Evolutionary conservation across 495 filamentous ascomycete genomes (phyloP).

Genomic region (Sabuloglossum arenarium): DNA sequence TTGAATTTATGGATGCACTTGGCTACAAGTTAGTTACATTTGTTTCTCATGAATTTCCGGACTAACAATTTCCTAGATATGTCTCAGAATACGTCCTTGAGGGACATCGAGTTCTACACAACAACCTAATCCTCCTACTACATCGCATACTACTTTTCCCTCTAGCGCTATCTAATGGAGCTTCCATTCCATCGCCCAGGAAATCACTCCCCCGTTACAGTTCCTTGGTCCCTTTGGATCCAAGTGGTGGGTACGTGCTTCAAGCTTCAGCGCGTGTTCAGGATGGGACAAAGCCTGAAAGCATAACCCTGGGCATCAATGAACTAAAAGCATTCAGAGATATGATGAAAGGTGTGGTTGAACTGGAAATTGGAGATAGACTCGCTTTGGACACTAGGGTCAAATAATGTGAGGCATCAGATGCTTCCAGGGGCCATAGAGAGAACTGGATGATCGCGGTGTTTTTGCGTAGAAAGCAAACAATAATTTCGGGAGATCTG

Average conservation of each 20-base stretch:
- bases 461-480: not conserved
- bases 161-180: constrained; percentile 5
- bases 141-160: constrained; percentile 16
- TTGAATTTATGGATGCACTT: constrained; percentile 19
- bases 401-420: constrained; percentile 10
- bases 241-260: constrained; percentile 18
- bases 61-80: constrained; percentile 15
- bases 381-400: constrained; percentile 45
- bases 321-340: constrained; percentile 40
- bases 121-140: constrained; percentile 23
- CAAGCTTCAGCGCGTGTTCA: constrained; percentile 21
- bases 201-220: constrained; percentile 15
- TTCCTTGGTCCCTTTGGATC: constrained; percentile 15
- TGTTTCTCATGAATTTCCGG: not conserved
- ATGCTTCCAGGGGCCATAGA: not conserved
- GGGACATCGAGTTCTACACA: constrained; percentile 22
- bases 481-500: not conserved
- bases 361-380: constrained; percentile 40
- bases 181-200: constrained; percentile 22
- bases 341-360: constrained; percentile 40
- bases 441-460: not conserved
- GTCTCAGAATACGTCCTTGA: constrained; percentile 21
- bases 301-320: constrained; percentile 30
- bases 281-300: constrained; percentile 18
- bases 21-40: constrained; percentile 20